Evolutionary conservation across 2,329 filamentous ascomycete genomes (phyloP).

Genomic region (Colletotrichum sp.): DNA sequence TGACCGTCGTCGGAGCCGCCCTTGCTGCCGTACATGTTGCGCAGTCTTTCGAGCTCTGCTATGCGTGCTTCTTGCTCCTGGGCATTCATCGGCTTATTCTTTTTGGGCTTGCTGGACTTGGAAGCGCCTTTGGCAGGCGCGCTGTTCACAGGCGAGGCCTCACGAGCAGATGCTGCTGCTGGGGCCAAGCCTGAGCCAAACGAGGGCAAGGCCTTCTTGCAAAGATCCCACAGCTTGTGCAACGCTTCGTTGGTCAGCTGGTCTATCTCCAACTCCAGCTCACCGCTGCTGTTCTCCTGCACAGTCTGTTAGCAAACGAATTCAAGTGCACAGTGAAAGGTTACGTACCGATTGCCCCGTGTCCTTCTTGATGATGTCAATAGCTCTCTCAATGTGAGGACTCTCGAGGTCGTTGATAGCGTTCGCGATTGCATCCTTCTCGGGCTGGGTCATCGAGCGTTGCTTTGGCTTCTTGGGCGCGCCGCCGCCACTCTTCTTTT

Average conservation of each 20-base stretch:
- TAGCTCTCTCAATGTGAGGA: slow-evolving; percentile 77
- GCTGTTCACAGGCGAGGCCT: slow-evolving; percentile 35
- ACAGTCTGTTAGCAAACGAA: background rate
- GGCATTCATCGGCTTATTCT: slow-evolving; percentile 79
- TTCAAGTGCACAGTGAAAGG: slow-evolving; percentile 31
- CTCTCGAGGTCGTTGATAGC: slow-evolving; percentile 83
- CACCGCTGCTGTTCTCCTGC: slow-evolving; percentile 63
- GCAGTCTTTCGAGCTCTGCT: slow-evolving; percentile 60
- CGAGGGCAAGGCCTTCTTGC: slow-evolving; percentile 45
- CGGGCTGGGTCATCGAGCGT: slow-evolving; percentile 72
- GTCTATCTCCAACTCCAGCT: slow-evolving; percentile 66
- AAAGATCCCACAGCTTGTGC: slow-evolving; percentile 53
- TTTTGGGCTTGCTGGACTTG: slow-evolving; percentile 62
- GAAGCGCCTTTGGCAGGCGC: slow-evolving; percentile 32
- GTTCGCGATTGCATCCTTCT: slow-evolving; percentile 91
- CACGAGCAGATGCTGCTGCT: slow-evolving; percentile 22
- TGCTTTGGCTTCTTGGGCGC: slow-evolving; percentile 51
- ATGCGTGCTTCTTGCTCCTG: slow-evolving; percentile 72
- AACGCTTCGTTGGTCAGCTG: slow-evolving; percentile 61
- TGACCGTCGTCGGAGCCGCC: slow-evolving; percentile 29
- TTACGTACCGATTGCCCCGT: slow-evolving; percentile 72
- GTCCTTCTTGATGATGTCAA: slow-evolving; percentile 89
- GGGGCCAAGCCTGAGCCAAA: slow-evolving; percentile 40
- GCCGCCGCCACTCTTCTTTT: slow-evolving; percentile 48
- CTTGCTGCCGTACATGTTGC: slow-evolving; percentile 43